These are phyloP conservation scores for Carex arenaria DNA, from an alignment of 202 grass and related monocot species.

Conservation along the genomic window DNA sequence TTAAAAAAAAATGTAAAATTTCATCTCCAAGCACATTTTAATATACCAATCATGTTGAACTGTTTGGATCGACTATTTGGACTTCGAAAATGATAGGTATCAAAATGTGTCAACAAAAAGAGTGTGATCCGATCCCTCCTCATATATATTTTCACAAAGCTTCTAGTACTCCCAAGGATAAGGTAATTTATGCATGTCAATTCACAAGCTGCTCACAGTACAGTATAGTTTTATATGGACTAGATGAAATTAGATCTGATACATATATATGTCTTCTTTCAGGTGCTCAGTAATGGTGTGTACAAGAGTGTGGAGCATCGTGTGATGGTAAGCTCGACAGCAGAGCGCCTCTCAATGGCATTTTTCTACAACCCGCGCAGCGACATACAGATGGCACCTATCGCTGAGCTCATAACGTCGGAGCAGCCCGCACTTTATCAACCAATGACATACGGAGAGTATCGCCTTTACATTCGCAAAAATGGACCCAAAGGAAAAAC, in stretches of 20 bases:
- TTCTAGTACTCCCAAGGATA: not conserved
- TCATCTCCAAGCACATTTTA: too few relatives aligned
- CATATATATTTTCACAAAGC: not conserved
- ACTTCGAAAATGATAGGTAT: too few relatives aligned
- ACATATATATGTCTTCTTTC: not conserved
- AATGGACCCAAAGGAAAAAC: constrained; percentile 58
- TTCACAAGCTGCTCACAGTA: not conserved
- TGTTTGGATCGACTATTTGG: too few relatives aligned
- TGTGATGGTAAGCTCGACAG: constrained; percentile 50
- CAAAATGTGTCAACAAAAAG: too few relatives aligned
- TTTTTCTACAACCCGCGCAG: constrained; percentile 96
- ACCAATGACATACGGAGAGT: constrained; percentile 80
- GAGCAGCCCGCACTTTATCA: constrained; percentile 44
- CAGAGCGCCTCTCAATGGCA: constrained; percentile 62
- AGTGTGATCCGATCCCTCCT: too few relatives aligned
- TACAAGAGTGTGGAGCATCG: constrained; percentile 93
- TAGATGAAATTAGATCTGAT: not conserved
- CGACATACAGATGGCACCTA: constrained; percentile 49
- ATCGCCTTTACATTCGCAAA: constrained; percentile 61
- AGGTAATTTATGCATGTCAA: not conserved
- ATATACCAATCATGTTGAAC: too few relatives aligned
- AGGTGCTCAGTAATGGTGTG: constrained; percentile 74
- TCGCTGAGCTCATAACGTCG: constrained; percentile 40
- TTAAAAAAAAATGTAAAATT: too few relatives aligned
- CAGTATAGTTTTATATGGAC: not conserved